Conservation (phyloP, 164 flowering plant genomes). For the Saururus chinensis region DNA sequence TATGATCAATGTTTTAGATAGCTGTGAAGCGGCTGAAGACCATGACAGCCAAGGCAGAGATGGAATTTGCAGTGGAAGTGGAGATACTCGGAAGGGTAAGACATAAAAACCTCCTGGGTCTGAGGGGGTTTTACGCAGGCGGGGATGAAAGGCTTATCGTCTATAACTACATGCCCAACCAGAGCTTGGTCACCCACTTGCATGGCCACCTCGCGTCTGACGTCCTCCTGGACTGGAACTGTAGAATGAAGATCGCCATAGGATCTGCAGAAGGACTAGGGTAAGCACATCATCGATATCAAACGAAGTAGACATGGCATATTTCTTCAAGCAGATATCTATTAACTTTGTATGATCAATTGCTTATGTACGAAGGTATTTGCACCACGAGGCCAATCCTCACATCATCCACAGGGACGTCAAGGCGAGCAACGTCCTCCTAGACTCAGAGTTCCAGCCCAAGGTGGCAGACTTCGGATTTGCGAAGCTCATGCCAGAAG, state of each 20-base stretch:
- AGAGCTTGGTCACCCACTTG: conserved; percentile 56
- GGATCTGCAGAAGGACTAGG: conserved; percentile 73
- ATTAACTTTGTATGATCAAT: neutral
- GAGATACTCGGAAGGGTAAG: conserved; percentile 72
- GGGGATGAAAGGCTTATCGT: conserved; percentile 70
- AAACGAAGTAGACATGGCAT: neutral
- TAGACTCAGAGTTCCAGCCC: conserved; percentile 49
- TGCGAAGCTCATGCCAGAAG: conserved; percentile 62
- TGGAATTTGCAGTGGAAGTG: conserved; percentile 83
- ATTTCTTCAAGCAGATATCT: neutral
- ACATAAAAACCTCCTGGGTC: conserved; percentile 53
- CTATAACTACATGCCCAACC: conserved; percentile 76
- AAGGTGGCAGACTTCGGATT: conserved; percentile 80
- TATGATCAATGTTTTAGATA: conserved; percentile 24
- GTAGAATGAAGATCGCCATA: conserved; percentile 37
- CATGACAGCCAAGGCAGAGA: conserved; percentile 59
- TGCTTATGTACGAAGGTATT: conserved; percentile 33
- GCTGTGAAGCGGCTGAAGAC: conserved; percentile 63
- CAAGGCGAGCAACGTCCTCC: conserved; percentile 67
- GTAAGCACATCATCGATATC: conserved; percentile 27
- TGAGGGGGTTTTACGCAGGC: conserved; percentile 64
- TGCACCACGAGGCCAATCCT: conserved; percentile 71
- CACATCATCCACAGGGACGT: conserved; percentile 77
- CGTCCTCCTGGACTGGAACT: conserved; percentile 44
- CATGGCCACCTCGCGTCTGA: conserved; percentile 51